Conservation (phyloP, 2,329 filamentous ascomycete species). For the Drechslerella coelobrocha region DNA sequence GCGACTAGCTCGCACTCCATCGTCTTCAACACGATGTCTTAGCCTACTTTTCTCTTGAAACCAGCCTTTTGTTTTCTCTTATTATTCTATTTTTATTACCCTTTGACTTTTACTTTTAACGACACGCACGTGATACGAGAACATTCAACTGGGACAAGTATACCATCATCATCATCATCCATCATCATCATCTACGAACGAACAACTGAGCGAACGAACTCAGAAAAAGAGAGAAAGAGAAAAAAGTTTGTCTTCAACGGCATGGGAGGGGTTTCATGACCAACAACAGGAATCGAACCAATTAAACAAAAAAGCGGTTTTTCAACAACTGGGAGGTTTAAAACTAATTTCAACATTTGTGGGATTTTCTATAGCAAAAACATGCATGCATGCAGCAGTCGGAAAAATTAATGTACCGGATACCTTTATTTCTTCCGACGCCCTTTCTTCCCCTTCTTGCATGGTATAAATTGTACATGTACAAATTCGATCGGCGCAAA, state of each 20-base stretch:
- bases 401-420: slow-evolving; percentile 4
- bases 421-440: slow-evolving; percentile 6
- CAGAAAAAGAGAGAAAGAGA: not conserved
- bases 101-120: slow-evolving; percentile 52
- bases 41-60: slow-evolving; percentile 5
- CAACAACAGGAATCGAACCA: not conserved
- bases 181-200: too few species aligned
- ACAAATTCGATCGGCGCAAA: slow-evolving; percentile 45
- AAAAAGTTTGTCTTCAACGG: slow-evolving; percentile 51
- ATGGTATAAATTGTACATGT: slow-evolving; percentile 6
- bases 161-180: slow-evolving; percentile 40
- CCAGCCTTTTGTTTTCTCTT: slow-evolving; percentile 52
- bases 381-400: not conserved
- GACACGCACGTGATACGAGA: slow-evolving; percentile 51
- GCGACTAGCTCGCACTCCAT: not conserved
- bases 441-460: slow-evolving; percentile 2
- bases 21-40: slow-evolving; percentile 14
- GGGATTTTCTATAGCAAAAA: slow-evolving; percentile 49
- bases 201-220: slow-evolving; percentile 50
- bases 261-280: slow-evolving; percentile 49
- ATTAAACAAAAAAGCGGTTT: slow-evolving; percentile 35
- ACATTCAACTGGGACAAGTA: slow-evolving; percentile 56
- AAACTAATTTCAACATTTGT: slow-evolving; percentile 39
- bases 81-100: slow-evolving; percentile 33
- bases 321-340: slow-evolving; percentile 38